Percentiles rank a stretch among this genome's conserved stretches.
Conservation (phyloP, 768 basidiomycete genomes). For the Lentinula lateritia region DNA sequence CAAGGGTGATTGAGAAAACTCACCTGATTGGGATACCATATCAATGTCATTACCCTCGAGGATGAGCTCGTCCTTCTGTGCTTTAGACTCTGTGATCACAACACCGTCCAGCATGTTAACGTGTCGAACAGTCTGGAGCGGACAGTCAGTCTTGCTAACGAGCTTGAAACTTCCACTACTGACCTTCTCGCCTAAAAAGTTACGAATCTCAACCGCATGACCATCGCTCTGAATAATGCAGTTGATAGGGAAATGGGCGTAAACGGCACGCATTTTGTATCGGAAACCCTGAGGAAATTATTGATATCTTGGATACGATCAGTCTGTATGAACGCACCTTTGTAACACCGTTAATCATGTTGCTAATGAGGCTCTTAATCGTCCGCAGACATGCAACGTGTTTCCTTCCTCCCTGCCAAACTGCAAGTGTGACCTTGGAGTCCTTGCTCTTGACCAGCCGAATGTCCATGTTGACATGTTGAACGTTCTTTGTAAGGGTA, state of each 20-base stretch:
- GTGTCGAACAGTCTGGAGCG: conserved; percentile 75
- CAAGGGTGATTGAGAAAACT: conserved; percentile 9
- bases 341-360: conserved; percentile 97
- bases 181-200: conserved; percentile 94
- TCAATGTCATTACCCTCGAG: conserved; percentile 95
- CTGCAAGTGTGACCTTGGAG: conserved; percentile 80
- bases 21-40: conserved; percentile 95
- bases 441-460: conserved; percentile 75
- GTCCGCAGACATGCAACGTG: conserved; percentile 98
- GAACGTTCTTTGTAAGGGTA: conserved; percentile 85
- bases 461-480: conserved; percentile 93
- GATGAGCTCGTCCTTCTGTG: conserved; percentile 92
- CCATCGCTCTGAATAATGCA: conserved; percentile 84
- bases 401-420: conserved; percentile 98
- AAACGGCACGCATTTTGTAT: conserved; percentile 99
- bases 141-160: neutral
- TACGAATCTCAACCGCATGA: conserved; percentile 78
- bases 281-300: conserved; percentile 73
- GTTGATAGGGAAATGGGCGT: conserved; percentile 99
- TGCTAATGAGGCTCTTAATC: conserved; percentile 89
- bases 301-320: neutral
- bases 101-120: conserved; percentile 92
- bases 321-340: conserved; percentile 47
- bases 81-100: conserved; percentile 75
- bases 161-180: conserved; percentile 7